These are phyloP conservation scores for Cercospora zeae-maydis DNA, from an alignment of 2,329 filamentous ascomycete species.

Conservation along the genomic window DNA sequence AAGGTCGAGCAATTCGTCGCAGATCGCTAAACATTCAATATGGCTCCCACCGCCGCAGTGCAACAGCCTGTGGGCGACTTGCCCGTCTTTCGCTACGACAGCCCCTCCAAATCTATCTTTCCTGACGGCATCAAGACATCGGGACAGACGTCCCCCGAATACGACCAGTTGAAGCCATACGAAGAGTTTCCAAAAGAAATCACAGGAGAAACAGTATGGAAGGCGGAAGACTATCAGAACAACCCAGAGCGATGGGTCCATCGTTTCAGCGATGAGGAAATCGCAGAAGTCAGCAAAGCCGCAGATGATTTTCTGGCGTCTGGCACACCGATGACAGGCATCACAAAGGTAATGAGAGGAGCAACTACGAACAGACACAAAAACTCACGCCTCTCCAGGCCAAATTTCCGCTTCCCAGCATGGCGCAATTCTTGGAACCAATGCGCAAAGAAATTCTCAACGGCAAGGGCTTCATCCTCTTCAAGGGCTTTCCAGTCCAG, in stretches of 20 bases:
- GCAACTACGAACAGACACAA: too few species aligned
- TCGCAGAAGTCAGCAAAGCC: slow-evolving; percentile 62
- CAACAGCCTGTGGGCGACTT: slow-evolving; percentile 19
- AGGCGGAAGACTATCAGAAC: slow-evolving; percentile 59
- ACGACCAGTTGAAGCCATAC: slow-evolving; percentile 63
- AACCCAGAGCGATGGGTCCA: slow-evolving; percentile 70
- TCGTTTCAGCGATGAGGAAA: slow-evolving; percentile 62
- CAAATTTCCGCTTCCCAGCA: slow-evolving; percentile 60
- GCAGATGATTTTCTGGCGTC: slow-evolving; percentile 66
- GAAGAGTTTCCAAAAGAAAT: slow-evolving; percentile 68
- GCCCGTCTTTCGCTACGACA: slow-evolving; percentile 27
- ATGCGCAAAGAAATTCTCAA: slow-evolving; percentile 67
- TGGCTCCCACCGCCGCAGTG: slow-evolving; percentile 25
- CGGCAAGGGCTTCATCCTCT: slow-evolving; percentile 85
- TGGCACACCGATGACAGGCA: slow-evolving; percentile 66
- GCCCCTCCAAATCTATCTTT: slow-evolving; percentile 51
- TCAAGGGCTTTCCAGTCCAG: slow-evolving; percentile 76
- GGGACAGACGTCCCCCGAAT: slow-evolving; percentile 69
- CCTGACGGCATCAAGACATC: slow-evolving; percentile 65
- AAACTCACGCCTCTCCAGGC: slow-evolving; percentile 33
- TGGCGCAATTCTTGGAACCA: slow-evolving; percentile 52
- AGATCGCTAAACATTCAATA: slow-evolving; percentile 4
- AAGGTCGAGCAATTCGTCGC: slow-evolving; percentile 35
- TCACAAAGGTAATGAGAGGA: slow-evolving; percentile 51
- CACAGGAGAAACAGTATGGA: slow-evolving; percentile 69